Percentiles rank a stretch among this genome's conserved stretches.
Conservation (phyloP, 306 rosid genomes). For the Vigna angularis region DNA sequence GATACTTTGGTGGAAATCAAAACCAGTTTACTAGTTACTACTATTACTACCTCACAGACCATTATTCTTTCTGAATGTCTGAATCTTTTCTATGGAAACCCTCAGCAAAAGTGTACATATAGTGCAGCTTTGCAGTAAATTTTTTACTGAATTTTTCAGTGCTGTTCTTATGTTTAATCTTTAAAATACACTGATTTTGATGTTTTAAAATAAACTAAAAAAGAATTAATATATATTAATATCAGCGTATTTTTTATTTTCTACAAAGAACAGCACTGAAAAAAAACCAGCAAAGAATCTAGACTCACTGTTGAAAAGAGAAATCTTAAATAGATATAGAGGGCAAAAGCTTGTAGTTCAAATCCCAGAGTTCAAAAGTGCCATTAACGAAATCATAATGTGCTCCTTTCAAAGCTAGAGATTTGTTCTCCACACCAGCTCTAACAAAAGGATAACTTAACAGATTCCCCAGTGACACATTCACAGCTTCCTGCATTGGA, state of each 20-base stretch:
- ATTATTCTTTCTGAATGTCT: constrained; percentile 38
- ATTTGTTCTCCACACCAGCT: constrained; percentile 62
- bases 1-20: background rate
- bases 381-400: constrained; percentile 83
- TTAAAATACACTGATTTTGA: no score
- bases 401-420: constrained; percentile 76
- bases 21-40: background rate
- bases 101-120: constrained; percentile 12
- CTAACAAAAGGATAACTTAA: constrained; percentile 87
- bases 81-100: background rate
- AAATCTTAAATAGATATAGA: constrained; percentile 40
- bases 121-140: constrained; percentile 4
- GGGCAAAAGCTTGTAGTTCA: constrained; percentile 64
- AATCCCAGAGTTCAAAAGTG: constrained; percentile 82
- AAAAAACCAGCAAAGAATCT: no score
- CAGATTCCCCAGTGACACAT: constrained; percentile 85
- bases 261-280: no score
- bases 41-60: constrained; percentile 12
- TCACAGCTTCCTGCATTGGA: constrained; percentile 87
- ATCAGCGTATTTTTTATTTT: no score
- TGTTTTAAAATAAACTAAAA: no score
- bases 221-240: no score
- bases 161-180: no score
- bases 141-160: no score
- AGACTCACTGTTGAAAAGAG: background rate